Conservation (phyloP, 495 filamentous ascomycete genomes). For the Parachaetomium inaequale region DNA sequence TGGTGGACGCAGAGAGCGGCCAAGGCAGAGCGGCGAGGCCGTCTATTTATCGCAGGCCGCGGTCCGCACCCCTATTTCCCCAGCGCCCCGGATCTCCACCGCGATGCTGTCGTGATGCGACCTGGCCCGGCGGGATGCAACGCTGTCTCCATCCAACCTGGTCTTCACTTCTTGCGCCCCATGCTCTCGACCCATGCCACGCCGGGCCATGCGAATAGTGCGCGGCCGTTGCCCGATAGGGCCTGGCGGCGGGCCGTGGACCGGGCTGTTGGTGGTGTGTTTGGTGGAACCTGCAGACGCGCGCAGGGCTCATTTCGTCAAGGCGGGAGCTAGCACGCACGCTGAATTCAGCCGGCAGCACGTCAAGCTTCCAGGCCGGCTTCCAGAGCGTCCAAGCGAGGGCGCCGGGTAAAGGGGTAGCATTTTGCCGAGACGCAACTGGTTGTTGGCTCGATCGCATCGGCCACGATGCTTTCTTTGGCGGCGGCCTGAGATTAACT, state of each 20-base stretch:
- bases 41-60: conserved; percentile 11
- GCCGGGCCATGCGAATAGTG: background rate
- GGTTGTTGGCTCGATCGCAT: background rate
- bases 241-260: conserved; percentile 7
- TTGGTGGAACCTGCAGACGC: background rate
- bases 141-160: background rate
- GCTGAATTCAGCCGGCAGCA: conserved; percentile 12
- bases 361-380: background rate
- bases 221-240: conserved; percentile 1
- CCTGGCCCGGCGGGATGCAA: conserved; percentile 8
- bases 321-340: conserved; percentile 10
- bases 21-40: background rate
- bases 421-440: conserved; percentile 8
- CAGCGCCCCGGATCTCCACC: background rate
- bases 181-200: background rate
- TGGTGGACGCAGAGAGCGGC: background rate
- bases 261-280: background rate
- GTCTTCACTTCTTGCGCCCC: background rate
- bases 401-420: conserved; percentile 11
- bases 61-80: background rate
- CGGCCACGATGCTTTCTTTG: too few relatives aligned
- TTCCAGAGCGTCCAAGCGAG: conserved; percentile 8
- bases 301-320: conserved; percentile 13
- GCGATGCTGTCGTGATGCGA: background rate
- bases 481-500: too few relatives aligned